Evolutionary conservation across 1,139 yeast species (phyloP), one percentile per base, ranked within the genome.

Genomic region (Yamadazyma membranifaciens): DNA sequence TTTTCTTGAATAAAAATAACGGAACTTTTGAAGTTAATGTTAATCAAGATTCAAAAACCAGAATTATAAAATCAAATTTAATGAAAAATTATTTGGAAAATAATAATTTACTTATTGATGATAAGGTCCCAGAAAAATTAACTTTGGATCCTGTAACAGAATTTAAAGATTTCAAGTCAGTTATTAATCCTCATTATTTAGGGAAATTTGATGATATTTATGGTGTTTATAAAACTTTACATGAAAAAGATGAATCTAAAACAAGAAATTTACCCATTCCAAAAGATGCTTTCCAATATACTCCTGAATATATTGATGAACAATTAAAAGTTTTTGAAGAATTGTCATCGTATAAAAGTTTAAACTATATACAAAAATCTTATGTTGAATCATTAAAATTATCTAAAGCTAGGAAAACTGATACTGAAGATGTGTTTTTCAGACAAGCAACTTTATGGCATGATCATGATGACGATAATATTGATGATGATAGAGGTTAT

Each of bases 401-500:
- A 32, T 55, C 64, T 3, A 45, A 48, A 33, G 49, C 42, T 31
- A 45, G 50, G 24, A 45, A 46, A 34, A 51, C 57, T 12, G 24
- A 43, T 17, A 45, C 47, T 9, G 63, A 60, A 29, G 50, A 50
- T 20, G 56, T 58, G 15, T 60, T 53, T 39, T 60, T 60, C 44
- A 45, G 54, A 38, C 55, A 50, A 44, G 49, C 57, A 1, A 52
- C 58, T 6, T 43, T 55, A 26, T 38, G 43, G 42, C 10, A n/a
- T 14, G 42, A 40, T 12, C 33, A 37, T 9, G 59, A 54, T 38
- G 39, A 42, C 14, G 39, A 45, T 10, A 54, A 52, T 36, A 37
- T 25, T 9, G 55, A 46, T 33, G 41, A 49, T 13, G 59, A 55
- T 38, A 39, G 52, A 50, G 81, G 81, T 6, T 73, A 66, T 42